Evolutionary conservation across 768 basidiomycete species (phyloP), one percentile per base, ranked within the genome.

Genomic region (Cystofilobasidium ferigula): DNA sequence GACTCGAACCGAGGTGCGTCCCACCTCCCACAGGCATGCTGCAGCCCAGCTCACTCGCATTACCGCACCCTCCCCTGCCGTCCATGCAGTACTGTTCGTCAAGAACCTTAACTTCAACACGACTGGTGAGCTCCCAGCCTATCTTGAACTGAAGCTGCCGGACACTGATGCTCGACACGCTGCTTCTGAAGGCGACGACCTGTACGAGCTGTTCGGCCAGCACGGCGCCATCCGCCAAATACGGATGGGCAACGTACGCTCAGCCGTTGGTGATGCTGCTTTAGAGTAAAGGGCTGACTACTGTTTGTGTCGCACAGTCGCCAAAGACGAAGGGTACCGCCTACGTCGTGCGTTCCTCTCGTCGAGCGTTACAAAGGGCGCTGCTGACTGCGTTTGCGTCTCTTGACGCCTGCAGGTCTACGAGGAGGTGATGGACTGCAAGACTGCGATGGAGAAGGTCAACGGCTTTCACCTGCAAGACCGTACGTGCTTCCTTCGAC

Each of bases 61-160:
- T 16, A 57, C 35, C 57, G 36, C 20, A n/a, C n/a, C 5, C 58
- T 38, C 57, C 34, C 32, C 32, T 10, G 10, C 14, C 36, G 24
- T 20, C n/a, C 20, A 24, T n/a, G 16, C 43, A 59, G 58, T 68
- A 7, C 61, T 68, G 24, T 68, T 68, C 47, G 67, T 68, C 56
- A 68, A 68, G 57, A 68, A 68, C 57, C 61, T 68, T 10, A 68
- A 68, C 58, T 68, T 68, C 45, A 68, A 68, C 47, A 68, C 67
- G 6, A 68, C 67, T 0, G 67, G 67, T 20, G 67, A 62, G 28
- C 16, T 54, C 12, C 7, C 18, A 8, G 32, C 8, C 28, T 32
- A 2, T 2, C 26, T 4, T n/a, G n/a, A 42, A 18, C 45, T 24
- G 45, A 24, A n/a, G 26, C 51, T 54, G 28, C 14, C 30, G 18